Base-by-base conservation (phyloP, 371 early-diverging fungal species). In the Blastocladiella emersonii region DNA sequence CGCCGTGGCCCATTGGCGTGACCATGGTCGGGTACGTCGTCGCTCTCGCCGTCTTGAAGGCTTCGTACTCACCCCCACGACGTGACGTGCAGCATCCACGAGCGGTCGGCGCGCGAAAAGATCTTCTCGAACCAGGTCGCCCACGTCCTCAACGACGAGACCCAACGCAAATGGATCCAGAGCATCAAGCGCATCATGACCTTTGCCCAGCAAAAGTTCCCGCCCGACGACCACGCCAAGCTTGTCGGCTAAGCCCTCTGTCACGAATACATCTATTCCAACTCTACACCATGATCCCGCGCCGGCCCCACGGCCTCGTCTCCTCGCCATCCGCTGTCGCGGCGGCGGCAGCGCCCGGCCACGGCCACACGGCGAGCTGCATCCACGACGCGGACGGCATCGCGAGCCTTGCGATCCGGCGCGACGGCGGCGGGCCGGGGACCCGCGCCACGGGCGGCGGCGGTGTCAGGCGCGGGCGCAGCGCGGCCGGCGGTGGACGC, bases 1-100 rank as follows among this genome's bases (percentile, higher is more conserved):
- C 96, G 17, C 92, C 97, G 3, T 98, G 98, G 98, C 98, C 97
- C n/a, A 91, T 98, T 75, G 98, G 98, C 67, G 89, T 90, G 34
- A 88, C 89, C 65, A 86, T 86, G 84, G 88, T 88, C 71, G 85
- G 86, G 80, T 78, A 64, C 34, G 62, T 3, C 0, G 62, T 7
- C 17, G 30, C 21, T 32, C 0, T 34, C n/a, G 30, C 34, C 2
- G 19, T n/a, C 19, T 4, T 44, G 0, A 30, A 1, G 41, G 51
- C 13, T 3, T 13, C 43, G 55, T 30, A 34, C 30, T 32, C 8
- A 19, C 30, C 19, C 53, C 25, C 41, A 5, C 6, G 41, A 19
- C 19, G 5, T 35, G 25, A 23, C 45, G 25, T 36, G 21, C 70
- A 88, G 95, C 78, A 95, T 95, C 69, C 96, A 98, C 79, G 95